These are phyloP conservation scores for Sinapis alba DNA, from an alignment of 441 rosid genomes.

Conservation along the genomic window DNA sequence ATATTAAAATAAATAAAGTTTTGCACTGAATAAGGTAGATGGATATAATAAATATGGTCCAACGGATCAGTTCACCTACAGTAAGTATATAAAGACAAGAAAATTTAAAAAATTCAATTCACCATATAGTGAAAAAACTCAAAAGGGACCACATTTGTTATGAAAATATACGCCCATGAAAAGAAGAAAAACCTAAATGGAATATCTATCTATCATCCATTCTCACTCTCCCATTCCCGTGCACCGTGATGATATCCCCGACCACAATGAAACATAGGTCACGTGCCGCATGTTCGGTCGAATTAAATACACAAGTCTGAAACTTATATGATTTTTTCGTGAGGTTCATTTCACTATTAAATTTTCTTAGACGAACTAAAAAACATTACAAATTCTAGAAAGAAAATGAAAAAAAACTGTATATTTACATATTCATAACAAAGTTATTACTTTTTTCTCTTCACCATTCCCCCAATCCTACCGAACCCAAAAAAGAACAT, in stretches of 20 bases:
- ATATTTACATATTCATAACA: slow-evolving; percentile 55
- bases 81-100: neutral
- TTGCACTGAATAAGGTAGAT: slow-evolving; percentile 32
- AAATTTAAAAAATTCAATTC: neutral
- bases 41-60: slow-evolving; percentile 23
- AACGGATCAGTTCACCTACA: slow-evolving; percentile 24
- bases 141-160: neutral
- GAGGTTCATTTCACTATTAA: neutral
- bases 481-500: slow-evolving; percentile 28
- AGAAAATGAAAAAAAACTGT: slow-evolving; percentile 29
- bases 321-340: neutral
- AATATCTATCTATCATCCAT: slow-evolving; percentile 1
- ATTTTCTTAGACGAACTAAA: neutral
- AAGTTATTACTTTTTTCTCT: slow-evolving; percentile 23
- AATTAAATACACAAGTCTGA: slow-evolving; percentile 13
- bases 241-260: slow-evolving; percentile 35
- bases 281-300: slow-evolving; percentile 29
- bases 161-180: neutral
- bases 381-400: slow-evolving; percentile 17
- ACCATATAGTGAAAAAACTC: neutral
- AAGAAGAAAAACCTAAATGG: neutral
- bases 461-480: neutral
- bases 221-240: slow-evolving; percentile 33
- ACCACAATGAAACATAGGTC: slow-evolving; percentile 22
- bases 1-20: neutral